Conservation (phyloP, 805 yeast species). For the Ogataea methylovora region DNA sequence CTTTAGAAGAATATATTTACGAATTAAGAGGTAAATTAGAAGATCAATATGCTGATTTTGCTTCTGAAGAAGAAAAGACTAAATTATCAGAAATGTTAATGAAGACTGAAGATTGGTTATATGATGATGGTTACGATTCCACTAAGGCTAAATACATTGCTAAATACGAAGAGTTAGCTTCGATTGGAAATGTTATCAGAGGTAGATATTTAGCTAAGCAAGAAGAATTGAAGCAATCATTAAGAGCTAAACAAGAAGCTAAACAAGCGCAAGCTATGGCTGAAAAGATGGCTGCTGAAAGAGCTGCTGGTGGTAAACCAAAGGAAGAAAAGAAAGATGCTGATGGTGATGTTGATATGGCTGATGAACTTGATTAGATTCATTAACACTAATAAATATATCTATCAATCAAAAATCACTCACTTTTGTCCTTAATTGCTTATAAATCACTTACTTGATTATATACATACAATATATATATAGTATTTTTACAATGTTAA, state of each 20-base stretch:
- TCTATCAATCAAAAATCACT: not conserved
- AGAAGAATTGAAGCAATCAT: slow-evolving; percentile 90
- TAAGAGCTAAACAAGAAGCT: slow-evolving; percentile 82
- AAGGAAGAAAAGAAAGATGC: slow-evolving; percentile 26
- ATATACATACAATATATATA: no score
- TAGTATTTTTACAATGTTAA: no score
- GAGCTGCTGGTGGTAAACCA: slow-evolving; percentile 35
- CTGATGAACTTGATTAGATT: slow-evolving; percentile 14
- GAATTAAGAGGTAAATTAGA: slow-evolving; percentile 95
- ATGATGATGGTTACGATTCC: slow-evolving; percentile 95
- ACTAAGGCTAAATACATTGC: slow-evolving; percentile 96
- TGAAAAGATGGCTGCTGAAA: slow-evolving; percentile 73
- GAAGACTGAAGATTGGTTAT: slow-evolving; percentile 96
- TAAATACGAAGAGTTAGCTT: slow-evolving; percentile 93
- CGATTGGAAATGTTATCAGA: slow-evolving; percentile 88
- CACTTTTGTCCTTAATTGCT: no score
- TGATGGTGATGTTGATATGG: slow-evolving; percentile 6
- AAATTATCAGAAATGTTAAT: slow-evolving; percentile 64
- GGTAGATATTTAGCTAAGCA: slow-evolving; percentile 92
- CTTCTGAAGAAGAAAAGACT: slow-evolving; percentile 83
- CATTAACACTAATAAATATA: not conserved
- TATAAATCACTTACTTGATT: no score
- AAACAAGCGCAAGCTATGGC: slow-evolving; percentile 76
- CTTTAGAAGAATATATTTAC: slow-evolving; percentile 96
- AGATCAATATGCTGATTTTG: slow-evolving; percentile 82